Conservation (phyloP, 805 yeast species). For the Wickerhamomyces canadensis region DNA sequence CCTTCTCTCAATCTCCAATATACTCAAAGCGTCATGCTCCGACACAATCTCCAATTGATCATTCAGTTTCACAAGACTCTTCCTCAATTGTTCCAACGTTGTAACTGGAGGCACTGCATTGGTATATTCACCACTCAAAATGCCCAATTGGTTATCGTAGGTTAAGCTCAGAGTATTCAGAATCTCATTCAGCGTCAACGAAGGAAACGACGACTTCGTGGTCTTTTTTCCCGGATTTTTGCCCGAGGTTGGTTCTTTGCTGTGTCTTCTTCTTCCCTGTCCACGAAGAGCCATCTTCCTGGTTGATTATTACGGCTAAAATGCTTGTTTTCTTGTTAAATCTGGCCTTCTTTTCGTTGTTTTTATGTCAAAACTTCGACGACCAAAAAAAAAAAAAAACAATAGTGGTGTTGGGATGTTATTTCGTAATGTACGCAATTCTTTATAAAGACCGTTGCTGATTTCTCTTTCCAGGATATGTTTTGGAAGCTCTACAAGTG, state of each 20-base stretch:
- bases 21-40: conserved; percentile 22
- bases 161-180: conserved; percentile 45
- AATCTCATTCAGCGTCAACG: conserved; percentile 42
- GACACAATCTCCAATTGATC: conserved; percentile 28
- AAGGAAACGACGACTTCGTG: conserved; percentile 30
- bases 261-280: conserved; percentile 19
- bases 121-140: conserved; percentile 53
- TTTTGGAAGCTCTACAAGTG: too few relatives aligned
- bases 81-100: conserved; percentile 18
- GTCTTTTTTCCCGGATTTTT: conserved; percentile 24
- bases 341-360: too few relatives aligned
- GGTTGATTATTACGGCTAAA: too few relatives aligned
- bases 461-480: too few relatives aligned
- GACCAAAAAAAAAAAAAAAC: too few relatives aligned
- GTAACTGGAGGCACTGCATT: conserved; percentile 33
- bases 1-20: conserved; percentile 9
- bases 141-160: conserved; percentile 55
- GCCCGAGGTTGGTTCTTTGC: conserved; percentile 10
- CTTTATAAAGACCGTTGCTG: too few relatives aligned
- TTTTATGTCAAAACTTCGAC: too few relatives aligned
- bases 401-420: too few relatives aligned
- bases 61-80: conserved; percentile 39
- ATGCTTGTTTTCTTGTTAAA: too few relatives aligned
- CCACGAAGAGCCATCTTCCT: conserved; percentile 17
- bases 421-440: too few relatives aligned